Percentiles rank a stretch among this genome's conserved stretches.
Conservation (phyloP, 495 filamentous ascomycete species). For the Pyrenula massariospora region DNA sequence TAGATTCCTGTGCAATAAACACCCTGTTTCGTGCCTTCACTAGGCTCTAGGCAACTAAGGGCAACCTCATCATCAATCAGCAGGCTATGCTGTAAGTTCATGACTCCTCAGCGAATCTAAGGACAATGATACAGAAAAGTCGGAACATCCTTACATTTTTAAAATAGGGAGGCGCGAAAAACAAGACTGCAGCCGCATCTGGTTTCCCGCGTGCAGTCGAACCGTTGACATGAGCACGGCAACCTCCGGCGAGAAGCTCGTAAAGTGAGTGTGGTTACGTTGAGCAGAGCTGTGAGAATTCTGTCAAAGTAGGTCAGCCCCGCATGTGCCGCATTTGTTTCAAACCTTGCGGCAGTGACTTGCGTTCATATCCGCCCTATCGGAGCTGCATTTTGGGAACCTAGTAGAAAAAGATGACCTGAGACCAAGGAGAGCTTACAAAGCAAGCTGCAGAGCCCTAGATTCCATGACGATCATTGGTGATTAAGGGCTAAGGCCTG, state of each 20-base stretch:
- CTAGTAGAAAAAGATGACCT: not conserved
- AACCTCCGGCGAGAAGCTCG: not conserved
- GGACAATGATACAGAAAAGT: not conserved
- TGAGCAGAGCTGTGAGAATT: not conserved
- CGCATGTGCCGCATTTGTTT: not conserved
- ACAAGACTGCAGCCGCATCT: not conserved
- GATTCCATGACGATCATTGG: not conserved
- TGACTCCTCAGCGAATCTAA: not conserved
- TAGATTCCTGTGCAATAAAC: not conserved
- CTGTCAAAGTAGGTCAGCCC: too few species aligned
- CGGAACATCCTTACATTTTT: too few species aligned
- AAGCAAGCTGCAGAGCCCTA: not conserved
- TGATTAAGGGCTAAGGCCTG: not conserved
- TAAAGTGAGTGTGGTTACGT: not conserved
- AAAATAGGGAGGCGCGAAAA: not conserved
- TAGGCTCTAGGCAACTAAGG: not conserved
- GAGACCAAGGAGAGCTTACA: not conserved
- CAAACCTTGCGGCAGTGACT: not conserved
- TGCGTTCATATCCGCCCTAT: not conserved
- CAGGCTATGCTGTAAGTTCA: not conserved
- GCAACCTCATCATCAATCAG: not conserved
- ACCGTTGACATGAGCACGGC: not conserved
- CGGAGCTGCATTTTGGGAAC: not conserved
- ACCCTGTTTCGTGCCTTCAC: not conserved
- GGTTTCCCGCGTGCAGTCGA: not conserved